Evolutionary conservation across 768 basidiomycete genomes (phyloP).

Genomic region (Pilatotrama ljubarskyi): DNA sequence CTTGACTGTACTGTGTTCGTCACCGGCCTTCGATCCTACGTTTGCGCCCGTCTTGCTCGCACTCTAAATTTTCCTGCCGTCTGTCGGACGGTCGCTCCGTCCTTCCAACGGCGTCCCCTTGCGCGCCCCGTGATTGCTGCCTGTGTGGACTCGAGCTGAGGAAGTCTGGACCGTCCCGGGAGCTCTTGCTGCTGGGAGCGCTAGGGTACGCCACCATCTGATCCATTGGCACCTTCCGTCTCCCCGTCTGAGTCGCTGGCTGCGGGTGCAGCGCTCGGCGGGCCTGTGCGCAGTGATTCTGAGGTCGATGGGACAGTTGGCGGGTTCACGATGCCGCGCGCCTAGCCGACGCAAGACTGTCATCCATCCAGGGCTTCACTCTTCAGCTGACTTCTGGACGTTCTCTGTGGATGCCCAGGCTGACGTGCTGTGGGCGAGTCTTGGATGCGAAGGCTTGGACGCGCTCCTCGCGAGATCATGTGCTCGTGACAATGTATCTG

Average conservation of each 20-base stretch:
- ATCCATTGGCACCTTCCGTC: neutral
- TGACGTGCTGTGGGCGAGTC: too few species aligned
- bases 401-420: too few species aligned
- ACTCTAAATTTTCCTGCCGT: constrained; percentile 5
- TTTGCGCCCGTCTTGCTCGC: constrained; percentile 3
- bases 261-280: neutral
- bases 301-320: neutral
- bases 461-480: too few species aligned
- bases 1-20: neutral
- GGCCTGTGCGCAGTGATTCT: neutral
- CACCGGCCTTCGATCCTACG: neutral
- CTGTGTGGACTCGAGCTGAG: too few species aligned
- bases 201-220: constrained; percentile 13
- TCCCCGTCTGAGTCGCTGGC: neutral
- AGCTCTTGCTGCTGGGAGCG: neutral
- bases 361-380: too few species aligned
- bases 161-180: too few species aligned
- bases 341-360: too few species aligned
- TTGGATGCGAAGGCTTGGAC: too few species aligned
- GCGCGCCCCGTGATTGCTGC: neutral
- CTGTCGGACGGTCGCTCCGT: neutral
- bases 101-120: neutral
- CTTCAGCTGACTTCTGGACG: too few species aligned
- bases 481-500: too few species aligned
- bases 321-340: too few species aligned